These are phyloP conservation scores for Entrophospora sp. DNA, from an alignment of 192 early-diverging fungal genomes.

Conservation along the genomic window DNA sequence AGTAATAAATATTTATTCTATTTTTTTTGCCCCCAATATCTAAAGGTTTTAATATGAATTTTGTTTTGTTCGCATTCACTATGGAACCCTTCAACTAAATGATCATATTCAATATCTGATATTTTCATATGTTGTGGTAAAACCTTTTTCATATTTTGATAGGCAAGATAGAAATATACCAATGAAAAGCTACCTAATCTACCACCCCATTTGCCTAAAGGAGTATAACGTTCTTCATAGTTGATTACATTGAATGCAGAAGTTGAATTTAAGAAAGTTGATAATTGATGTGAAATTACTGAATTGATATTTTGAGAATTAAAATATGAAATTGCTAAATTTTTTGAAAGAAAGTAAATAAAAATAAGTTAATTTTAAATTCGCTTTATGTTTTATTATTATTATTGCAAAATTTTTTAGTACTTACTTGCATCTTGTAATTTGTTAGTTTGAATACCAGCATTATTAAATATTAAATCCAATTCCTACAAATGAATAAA, in stretches of 20 bases:
- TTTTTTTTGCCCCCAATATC: neutral
- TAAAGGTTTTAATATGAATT: constrained; percentile 3
- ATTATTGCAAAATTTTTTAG: neutral
- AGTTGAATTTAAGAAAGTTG: neutral
- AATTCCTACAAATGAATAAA: neutral
- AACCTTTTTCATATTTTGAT: neutral
- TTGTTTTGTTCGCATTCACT: neutral
- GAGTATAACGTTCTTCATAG: neutral
- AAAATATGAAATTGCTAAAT: neutral
- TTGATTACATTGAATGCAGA: neutral
- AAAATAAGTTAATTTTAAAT: neutral
- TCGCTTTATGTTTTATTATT: neutral
- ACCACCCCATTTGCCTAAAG: neutral
- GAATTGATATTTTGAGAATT: neutral
- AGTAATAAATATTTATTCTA: no score
- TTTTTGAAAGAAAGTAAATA: neutral
- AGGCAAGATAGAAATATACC: neutral
- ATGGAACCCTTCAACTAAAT: neutral
- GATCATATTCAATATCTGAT: neutral
- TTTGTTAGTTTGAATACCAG: neutral
- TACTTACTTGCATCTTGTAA: constrained; percentile 2
- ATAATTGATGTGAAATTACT: neutral
- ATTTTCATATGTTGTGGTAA: neutral
- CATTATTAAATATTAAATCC: neutral
- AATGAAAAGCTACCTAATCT: neutral